Base-by-base conservation (phyloP, 1,284 basidiomycete genomes). In the Melanopsichium pennsylvanicum region DNA sequence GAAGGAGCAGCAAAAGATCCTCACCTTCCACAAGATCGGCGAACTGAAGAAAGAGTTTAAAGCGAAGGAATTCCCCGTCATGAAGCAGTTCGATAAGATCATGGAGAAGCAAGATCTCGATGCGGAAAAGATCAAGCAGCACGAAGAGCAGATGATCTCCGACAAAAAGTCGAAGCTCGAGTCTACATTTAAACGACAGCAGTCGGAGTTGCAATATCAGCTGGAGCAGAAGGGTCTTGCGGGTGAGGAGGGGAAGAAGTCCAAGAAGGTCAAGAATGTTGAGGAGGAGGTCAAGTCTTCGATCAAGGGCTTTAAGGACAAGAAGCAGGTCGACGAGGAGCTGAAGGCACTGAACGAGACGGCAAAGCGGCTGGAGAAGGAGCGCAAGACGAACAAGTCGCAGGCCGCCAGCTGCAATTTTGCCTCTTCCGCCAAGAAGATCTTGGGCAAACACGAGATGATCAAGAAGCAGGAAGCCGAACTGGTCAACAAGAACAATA, bases 61-160 rank as follows among this genome's bases (percentile, higher is more conserved):
- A 25, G 54, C 71, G 25, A 88, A 90, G 75, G 86, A 88, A 71
- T 86, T 88, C 58, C 81, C 84, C 15, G 91, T 92, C 70, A 84
- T 84, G 16, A 75, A 76, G 57, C 62, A 76, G 41, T 77, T 75
- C 49, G 69, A 75, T 51, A 67, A 73, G 60, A 70, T 77, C 36
- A 88, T 90, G 9, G 88, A 90, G 55, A 93, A 97, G 82, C 94
- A 92, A 2, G 93, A 97, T 78, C 81, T 98, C 37, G 94, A 97
- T 61, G 91, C 94, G 22, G 93, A 96, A 6, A 95, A 88, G 83
- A 87, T 97, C 60, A 87, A 84, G 42, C 85, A 87, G 67, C 88
- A 95, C 78, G 96, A 98, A 82, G 89, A 90, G 29, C 84, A 86
- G 13, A 78, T 90, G 73, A 78, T 81, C 40, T 35, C 55, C 12